These are phyloP conservation scores for Coemansia furcata DNA, from an alignment of 192 early-diverging fungal species.

Conservation along the genomic window DNA sequence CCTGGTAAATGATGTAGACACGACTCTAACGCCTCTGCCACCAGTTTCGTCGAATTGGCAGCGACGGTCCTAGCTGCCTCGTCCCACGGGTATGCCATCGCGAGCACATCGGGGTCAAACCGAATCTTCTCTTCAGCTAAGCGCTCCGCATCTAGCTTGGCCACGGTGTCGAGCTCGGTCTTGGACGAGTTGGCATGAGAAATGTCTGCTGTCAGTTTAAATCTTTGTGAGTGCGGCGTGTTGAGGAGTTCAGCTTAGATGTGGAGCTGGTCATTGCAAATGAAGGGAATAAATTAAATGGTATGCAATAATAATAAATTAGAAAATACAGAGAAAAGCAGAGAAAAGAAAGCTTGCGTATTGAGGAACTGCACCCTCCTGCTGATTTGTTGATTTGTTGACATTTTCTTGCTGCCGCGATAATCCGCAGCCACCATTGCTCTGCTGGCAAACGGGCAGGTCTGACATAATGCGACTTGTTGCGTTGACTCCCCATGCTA, in stretches of 20 bases:
- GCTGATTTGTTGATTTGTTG: background rate
- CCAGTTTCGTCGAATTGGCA: background rate
- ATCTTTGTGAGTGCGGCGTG: background rate
- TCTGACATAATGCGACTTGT: background rate
- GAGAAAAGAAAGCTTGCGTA: background rate
- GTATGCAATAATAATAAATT: background rate
- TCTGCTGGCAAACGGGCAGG: background rate
- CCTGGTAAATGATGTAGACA: background rate
- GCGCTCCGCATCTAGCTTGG: background rate
- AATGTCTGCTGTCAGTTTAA: background rate
- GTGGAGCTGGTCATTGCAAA: background rate
- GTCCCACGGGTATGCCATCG: background rate
- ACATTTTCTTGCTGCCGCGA: background rate
- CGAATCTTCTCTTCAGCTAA: slow-evolving; percentile 1
- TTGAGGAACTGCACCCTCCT: background rate
- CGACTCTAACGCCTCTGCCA: background rate
- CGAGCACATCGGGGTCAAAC: background rate
- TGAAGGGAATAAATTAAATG: background rate
- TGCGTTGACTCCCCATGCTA: background rate
- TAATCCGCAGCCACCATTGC: background rate
- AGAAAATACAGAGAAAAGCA: background rate
- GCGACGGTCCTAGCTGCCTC: background rate
- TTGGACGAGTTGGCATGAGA: background rate
- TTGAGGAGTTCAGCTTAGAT: background rate
- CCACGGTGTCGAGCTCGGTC: background rate